phyloP scores from a whole-genome alignment of 2,329 filamentous ascomycete species.

The Pleoardoris graminearum region DNA sequence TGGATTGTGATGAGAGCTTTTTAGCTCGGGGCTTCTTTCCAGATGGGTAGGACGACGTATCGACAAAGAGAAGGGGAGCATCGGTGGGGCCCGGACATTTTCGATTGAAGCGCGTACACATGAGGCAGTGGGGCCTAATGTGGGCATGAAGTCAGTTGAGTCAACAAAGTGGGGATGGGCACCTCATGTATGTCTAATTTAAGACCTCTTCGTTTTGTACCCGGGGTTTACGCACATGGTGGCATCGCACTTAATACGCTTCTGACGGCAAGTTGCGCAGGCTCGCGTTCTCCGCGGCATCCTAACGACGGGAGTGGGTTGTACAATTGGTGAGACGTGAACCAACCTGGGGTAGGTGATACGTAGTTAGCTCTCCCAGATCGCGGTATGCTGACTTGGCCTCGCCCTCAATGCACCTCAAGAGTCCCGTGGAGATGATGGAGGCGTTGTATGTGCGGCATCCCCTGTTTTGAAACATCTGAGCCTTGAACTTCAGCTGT shows the following conservation, averaged over 20 bases:
- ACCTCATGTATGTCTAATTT: too few species aligned
- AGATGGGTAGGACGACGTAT: constrained; percentile 10
- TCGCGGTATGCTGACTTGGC: not conserved
- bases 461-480: not conserved
- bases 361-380: not conserved
- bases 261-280: constrained; percentile 25
- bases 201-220: too few species aligned
- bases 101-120: constrained; percentile 20
- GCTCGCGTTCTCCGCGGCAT: constrained; percentile 25
- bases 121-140: constrained; percentile 21
- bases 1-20: not conserved
- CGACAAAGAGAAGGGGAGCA: constrained; percentile 13
- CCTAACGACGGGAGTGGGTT: not conserved
- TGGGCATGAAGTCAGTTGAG: too few species aligned
- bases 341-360: not conserved
- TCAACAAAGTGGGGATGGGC: too few species aligned
- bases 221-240: constrained; percentile 10
- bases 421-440: not conserved
- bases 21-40: constrained; percentile 10
- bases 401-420: not conserved
- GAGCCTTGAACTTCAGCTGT: not conserved
- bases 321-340: not conserved
- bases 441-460: not conserved
- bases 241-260: constrained; percentile 32
- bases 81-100: constrained; percentile 25